Evolutionary conservation across 1,139 yeast species (phyloP), one percentile per base, ranked within the genome.

Genomic region (Geotrichum armillariae): DNA sequence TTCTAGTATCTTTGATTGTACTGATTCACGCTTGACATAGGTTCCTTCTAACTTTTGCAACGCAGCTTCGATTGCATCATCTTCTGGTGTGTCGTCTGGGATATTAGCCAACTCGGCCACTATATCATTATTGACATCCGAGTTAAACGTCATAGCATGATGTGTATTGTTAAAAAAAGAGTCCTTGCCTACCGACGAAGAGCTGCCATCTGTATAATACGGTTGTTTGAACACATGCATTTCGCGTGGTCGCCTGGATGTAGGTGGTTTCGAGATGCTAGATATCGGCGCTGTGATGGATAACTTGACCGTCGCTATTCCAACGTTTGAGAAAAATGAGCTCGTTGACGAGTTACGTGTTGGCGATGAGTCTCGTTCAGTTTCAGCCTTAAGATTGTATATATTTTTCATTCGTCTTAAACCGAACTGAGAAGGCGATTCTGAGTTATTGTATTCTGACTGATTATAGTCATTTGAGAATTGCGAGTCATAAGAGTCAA

Each of bases 11-110:
- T 22, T 6, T 17, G 16, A 16, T 25, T 32, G 20, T 18, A 3
- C 17, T 32, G 50, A 34, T 35, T 47, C 45, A 36, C 46, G 49
- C 47, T 57, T 58, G 12, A 47, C 50, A 39, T 56, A 76, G 36
- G 75, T 79, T 0, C 96, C 97, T 66, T 87, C 95, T 27, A 90
- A 71, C 65, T 86, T 88, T 64, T 75, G 74, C 55, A 90, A 72
- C 0, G 97, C 93, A 49, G 81, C 79, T 50, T 76, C 78, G n/a
- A 90, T 73, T 0, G 96, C 96, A 64, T 82, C 82, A 25, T 79
- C 83, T 35, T 76, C 79, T 41, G 78, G 72, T 0, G 83, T 73
- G 53, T 84, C 91, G 63, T 89, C 96, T 0, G 96, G 91, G 43
- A 89, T 82, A 2, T 85, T 84, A 0, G 93, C 91, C 34, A 61